Conservation (phyloP, 148 eudicot species). For the Linanthus parryae region DNA sequence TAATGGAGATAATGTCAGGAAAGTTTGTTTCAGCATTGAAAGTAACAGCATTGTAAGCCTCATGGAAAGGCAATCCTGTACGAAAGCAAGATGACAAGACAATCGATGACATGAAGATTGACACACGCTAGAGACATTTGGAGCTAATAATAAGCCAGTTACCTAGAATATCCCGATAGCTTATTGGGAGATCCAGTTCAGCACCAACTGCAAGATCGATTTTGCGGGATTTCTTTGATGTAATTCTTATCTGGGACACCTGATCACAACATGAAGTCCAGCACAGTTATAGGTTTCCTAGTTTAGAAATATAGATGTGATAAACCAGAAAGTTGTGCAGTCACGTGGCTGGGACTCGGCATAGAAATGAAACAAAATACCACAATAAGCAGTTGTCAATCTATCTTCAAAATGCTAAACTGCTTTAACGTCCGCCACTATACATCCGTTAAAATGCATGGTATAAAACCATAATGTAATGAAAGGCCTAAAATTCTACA, state of each 20-base stretch:
- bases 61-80: slow-evolving; percentile 70
- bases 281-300: background rate
- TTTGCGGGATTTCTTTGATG: slow-evolving; percentile 24
- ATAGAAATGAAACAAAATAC: no score
- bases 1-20: slow-evolving; percentile 52
- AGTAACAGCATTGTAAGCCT: slow-evolving; percentile 42
- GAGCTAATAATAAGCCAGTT: slow-evolving; percentile 8
- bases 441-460: no score
- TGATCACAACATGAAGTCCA: slow-evolving; percentile 15
- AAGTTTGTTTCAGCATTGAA: slow-evolving; percentile 61
- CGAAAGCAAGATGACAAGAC: slow-evolving; percentile 14
- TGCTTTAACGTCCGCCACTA: no score
- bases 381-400: no score
- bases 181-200: slow-evolving; percentile 52
- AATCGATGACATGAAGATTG: background rate
- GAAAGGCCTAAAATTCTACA: no score
- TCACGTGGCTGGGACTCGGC: no score
- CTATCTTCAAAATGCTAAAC: no score
- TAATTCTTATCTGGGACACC: slow-evolving; percentile 73
- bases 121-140: slow-evolving; percentile 4
- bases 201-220: slow-evolving; percentile 62
- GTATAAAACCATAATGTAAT: no score
- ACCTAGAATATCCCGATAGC: slow-evolving; percentile 57
- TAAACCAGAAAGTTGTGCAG: no score
- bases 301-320: no score